Base-by-base conservation (phyloP, 306 rosid genomes). In the Vachellia collinsii region DNA sequence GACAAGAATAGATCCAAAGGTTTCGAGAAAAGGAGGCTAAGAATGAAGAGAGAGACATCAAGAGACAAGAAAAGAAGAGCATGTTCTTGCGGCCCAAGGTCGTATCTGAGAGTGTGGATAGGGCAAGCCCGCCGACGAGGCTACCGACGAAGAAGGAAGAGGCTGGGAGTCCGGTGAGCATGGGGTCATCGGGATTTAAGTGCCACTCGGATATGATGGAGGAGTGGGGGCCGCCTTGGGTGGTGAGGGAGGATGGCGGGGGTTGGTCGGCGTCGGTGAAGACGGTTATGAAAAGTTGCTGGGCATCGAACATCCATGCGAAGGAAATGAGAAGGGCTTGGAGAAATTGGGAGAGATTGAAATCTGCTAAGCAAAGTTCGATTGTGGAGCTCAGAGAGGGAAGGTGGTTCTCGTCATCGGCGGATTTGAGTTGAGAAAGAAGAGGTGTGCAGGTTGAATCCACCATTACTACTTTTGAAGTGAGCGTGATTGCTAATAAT, bases 171-270 rank as follows among this genome's bases (percentile, higher is more conserved):
- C n/a, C n/a, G n/a, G n/a, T n/a, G n/a, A 38, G 44, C 7, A 41
- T 0, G 7, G 89, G 73, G 53, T 75, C 69, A 0, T 77, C 65
- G 12, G 91, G 89, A 22, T 90, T 23, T 11, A 92, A 43, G 25
- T 9, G 62, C 92, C 91, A 90, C 46, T 90, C 93, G 0, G 94
- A 90, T 16, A 89, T 63, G 37, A 82, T 72, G 25, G 93, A 87
- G 23, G 79, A 61, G 4, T 69, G 74, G 1, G 47, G 7, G 25
- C 58, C 70, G 22, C 34, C 36, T 46, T 11, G 44, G 3, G 29
- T 25, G n/a, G 89, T 82, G 12, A 22, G 20, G 9, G 59, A 56
- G 29, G 25, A 20, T 9, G 29, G 5, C 8, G 29, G 4, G 1
- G 88, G 90, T 9, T 67, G 56, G 8, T 86, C 4, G 12, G 47